Percentiles rank a stretch among this genome's conserved stretches.
phyloP scores from a whole-genome alignment of 805 yeast species.

The Candida chilensis region DNA sequence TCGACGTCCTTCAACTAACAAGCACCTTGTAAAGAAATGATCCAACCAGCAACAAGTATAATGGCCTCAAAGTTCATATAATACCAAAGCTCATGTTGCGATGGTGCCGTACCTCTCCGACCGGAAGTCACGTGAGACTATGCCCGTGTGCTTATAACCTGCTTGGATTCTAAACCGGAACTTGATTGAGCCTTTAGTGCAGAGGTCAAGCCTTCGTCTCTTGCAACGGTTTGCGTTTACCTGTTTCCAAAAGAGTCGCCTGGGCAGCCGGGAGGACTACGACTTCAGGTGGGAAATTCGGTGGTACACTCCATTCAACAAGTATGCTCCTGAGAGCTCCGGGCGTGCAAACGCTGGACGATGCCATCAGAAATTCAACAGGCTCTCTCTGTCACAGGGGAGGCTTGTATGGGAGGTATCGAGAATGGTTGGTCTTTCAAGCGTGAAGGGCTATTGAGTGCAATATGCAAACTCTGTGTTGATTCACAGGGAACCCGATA shows the following conservation, averaged over 20 bases:
- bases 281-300: slow-evolving; percentile 54
- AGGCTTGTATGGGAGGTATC: slow-evolving; percentile 40
- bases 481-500: slow-evolving; percentile 39
- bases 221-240: slow-evolving; percentile 38
- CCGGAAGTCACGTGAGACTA: too few species aligned
- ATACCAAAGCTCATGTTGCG: too few species aligned
- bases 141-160: too few species aligned
- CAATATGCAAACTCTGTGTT: slow-evolving; percentile 41
- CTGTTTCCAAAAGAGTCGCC: slow-evolving; percentile 22
- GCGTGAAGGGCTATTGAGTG: slow-evolving; percentile 40
- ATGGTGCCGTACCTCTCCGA: too few species aligned
- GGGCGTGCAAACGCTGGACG: slow-evolving; percentile 51
- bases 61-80: too few species aligned
- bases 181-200: slow-evolving; percentile 11
- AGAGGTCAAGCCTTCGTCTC: slow-evolving; percentile 23
- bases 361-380: slow-evolving; percentile 45
- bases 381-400: slow-evolving; percentile 3
- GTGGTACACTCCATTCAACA: slow-evolving; percentile 44
- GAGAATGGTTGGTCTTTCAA: slow-evolving; percentile 44
- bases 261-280: slow-evolving; percentile 3
- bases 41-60: too few species aligned
- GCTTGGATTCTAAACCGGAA: too few species aligned
- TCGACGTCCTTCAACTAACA: too few species aligned
- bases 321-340: slow-evolving; percentile 47
- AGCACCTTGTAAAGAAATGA: too few species aligned